Evolutionary conservation across 2,329 filamentous ascomycete species (phyloP).

Genomic region (Onygenales sp.): DNA sequence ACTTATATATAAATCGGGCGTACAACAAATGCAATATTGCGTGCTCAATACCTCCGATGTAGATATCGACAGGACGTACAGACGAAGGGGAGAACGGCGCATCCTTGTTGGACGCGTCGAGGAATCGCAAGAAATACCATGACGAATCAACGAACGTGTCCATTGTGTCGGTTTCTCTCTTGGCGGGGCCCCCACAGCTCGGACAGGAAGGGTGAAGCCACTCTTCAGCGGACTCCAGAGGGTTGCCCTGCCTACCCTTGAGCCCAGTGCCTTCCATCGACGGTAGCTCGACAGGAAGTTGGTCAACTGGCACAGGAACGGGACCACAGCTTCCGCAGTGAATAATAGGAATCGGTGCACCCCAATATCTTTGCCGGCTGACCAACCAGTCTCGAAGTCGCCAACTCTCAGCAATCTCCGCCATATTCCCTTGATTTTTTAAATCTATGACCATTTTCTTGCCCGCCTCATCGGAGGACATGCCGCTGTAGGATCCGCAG

Average conservation of each 20-base stretch:
- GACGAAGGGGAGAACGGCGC: slow-evolving; percentile 50
- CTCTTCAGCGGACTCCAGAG: slow-evolving; percentile 59
- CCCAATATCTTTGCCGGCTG: slow-evolving; percentile 89
- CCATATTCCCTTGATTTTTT: slow-evolving; percentile 44
- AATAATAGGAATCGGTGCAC: slow-evolving; percentile 78
- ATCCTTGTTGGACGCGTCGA: slow-evolving; percentile 57
- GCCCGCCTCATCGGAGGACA: slow-evolving; percentile 54
- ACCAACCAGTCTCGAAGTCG: slow-evolving; percentile 81
- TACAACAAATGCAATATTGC: slow-evolving; percentile 86
- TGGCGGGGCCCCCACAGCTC: slow-evolving; percentile 56
- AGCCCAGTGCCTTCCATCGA: slow-evolving; percentile 59
- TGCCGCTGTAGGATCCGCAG: slow-evolving; percentile 56
- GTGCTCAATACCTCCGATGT: slow-evolving; percentile 82
- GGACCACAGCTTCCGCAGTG: slow-evolving; percentile 69
- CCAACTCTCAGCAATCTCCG: slow-evolving; percentile 61
- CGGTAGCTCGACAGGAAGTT: slow-evolving; percentile 70
- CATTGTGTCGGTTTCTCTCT: slow-evolving; percentile 87
- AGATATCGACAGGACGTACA: slow-evolving; percentile 71
- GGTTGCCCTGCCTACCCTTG: slow-evolving; percentile 63
- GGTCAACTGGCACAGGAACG: slow-evolving; percentile 64
- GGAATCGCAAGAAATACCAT: slow-evolving; percentile 66
- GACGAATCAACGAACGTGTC: slow-evolving; percentile 94
- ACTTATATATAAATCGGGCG: slow-evolving; percentile 83
- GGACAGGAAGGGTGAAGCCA: slow-evolving; percentile 73
- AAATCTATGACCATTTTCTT: slow-evolving; percentile 48